Conservation (phyloP, 345 rosid genomes). For the Excoecaria cochinchinensis region DNA sequence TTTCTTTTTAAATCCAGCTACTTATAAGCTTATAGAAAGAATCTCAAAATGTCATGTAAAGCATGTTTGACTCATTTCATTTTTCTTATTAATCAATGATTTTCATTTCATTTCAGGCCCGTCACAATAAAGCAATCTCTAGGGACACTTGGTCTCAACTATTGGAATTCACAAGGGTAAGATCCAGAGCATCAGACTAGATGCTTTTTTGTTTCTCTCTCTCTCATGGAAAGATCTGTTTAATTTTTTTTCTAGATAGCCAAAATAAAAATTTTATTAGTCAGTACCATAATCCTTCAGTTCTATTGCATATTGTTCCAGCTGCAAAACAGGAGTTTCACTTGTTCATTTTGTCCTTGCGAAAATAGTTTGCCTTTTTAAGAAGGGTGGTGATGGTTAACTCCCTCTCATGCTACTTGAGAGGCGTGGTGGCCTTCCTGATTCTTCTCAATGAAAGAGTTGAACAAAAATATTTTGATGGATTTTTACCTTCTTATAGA, state of each 20-base stretch:
- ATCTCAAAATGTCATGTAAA: too few species aligned
- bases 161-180: constrained; percentile 87
- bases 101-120: constrained; percentile 49
- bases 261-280: not conserved
- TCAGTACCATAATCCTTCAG: not conserved
- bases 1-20: not conserved
- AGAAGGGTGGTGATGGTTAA: too few species aligned
- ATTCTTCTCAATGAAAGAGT: too few species aligned
- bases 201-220: not conserved
- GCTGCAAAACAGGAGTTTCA: not conserved
- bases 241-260: not conserved
- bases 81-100: constrained; percentile 21
- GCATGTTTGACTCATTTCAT: not conserved
- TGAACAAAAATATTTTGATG: too few species aligned
- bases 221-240: not conserved
- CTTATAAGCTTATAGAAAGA: not conserved
- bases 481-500: too few species aligned
- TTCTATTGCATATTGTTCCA: not conserved
- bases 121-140: constrained; percentile 94
- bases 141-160: constrained; percentile 97
- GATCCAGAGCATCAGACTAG: constrained; percentile 6
- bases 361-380: too few species aligned
- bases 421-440: too few species aligned
- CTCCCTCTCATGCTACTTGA: too few species aligned
- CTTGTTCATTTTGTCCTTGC: not conserved